phyloP scores from a whole-genome alignment of 768 basidiomycete species.

The Trametes villosa region DNA sequence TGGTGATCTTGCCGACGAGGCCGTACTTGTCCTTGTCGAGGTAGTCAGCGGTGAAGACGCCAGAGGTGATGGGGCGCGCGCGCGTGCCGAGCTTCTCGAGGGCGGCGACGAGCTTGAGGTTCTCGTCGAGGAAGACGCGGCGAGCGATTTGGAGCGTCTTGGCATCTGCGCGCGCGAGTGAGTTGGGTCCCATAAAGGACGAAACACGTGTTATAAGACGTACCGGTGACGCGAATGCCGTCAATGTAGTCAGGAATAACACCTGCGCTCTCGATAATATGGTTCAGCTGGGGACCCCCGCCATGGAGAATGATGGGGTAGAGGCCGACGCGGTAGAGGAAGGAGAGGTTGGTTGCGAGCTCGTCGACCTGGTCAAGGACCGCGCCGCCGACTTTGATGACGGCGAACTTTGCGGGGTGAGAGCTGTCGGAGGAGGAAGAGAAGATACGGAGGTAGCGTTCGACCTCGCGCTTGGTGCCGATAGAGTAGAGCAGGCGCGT shows the following conservation, averaged over 20 bases:
- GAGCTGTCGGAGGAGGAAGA: constrained; percentile 90
- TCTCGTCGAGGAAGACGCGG: constrained; percentile 96
- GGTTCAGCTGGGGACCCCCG: constrained; percentile 93
- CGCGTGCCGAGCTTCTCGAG: constrained; percentile 95
- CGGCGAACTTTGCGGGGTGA: constrained; percentile 93
- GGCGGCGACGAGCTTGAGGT: constrained; percentile 90
- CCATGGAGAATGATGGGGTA: constrained; percentile 98
- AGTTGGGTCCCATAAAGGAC: not conserved
- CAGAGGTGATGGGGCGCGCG: constrained; percentile 96
- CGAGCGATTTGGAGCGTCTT: constrained; percentile 95
- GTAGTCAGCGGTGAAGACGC: constrained; percentile 97
- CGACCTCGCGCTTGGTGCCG: constrained; percentile 96
- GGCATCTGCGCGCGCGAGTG: constrained; percentile 58
- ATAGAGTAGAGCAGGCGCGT: constrained; percentile 96
- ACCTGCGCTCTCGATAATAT: constrained; percentile 90
- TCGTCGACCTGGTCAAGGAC: constrained; percentile 93
- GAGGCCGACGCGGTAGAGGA: constrained; percentile 95
- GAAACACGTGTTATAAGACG: constrained; percentile 25
- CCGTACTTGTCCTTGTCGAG: constrained; percentile 95
- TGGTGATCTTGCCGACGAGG: constrained; percentile 93
- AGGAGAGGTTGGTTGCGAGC: constrained; percentile 92
- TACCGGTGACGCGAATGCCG: constrained; percentile 95
- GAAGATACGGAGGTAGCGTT: constrained; percentile 97
- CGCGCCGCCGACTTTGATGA: constrained; percentile 97
- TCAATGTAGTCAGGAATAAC: constrained; percentile 97